A percentile compares a stretch with the other conserved stretches of the same genome.
Evolutionary conservation across 2,329 filamentous ascomycete genomes (phyloP).

Genomic region (Calycina herbarum): DNA sequence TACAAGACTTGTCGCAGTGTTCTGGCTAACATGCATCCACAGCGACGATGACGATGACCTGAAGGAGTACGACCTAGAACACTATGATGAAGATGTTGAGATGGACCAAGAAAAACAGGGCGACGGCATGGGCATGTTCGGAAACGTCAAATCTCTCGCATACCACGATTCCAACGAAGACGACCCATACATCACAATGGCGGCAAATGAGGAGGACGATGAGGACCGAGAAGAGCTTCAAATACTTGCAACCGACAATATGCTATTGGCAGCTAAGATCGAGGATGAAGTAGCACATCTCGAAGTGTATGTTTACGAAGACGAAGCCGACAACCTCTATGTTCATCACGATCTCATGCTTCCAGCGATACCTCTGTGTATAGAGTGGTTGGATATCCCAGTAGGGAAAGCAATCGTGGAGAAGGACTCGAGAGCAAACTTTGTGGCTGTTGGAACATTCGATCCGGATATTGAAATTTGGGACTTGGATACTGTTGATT

Average conservation of each 20-base stretch:
- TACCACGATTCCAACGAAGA: slow-evolving; percentile 95
- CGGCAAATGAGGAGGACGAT: slow-evolving; percentile 63
- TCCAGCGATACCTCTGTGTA: slow-evolving; percentile 88
- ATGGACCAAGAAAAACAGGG: slow-evolving; percentile 61
- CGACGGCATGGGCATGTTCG: slow-evolving; percentile 86
- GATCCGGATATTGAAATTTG: slow-evolving; percentile 98
- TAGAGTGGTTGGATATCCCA: slow-evolving; percentile 95
- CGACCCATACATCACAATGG: slow-evolving; percentile 93
- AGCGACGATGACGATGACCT: slow-evolving; percentile 77
- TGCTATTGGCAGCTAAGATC: slow-evolving; percentile 87
- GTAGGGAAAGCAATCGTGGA: slow-evolving; percentile 68
- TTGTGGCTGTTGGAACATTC: slow-evolving; percentile 93
- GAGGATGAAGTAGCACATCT: slow-evolving; percentile 97
- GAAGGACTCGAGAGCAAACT: slow-evolving; percentile 75
- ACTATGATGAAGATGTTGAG: slow-evolving; percentile 84
- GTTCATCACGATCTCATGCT: slow-evolving; percentile 99
- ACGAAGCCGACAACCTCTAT: slow-evolving; percentile 92
- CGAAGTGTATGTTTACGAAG: slow-evolving; percentile 97
- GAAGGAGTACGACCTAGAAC: slow-evolving; percentile 92
- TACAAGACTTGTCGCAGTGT: not conserved
- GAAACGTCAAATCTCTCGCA: slow-evolving; percentile 87
- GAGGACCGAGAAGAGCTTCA: slow-evolving; percentile 93
- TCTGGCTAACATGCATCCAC: not conserved
- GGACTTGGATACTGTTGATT: slow-evolving; percentile 94
- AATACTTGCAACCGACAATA: slow-evolving; percentile 87